Evolutionary conservation across 768 basidiomycete species (phyloP), one percentile per base, ranked within the genome.

Genomic region (Mrakia blollopis): DNA sequence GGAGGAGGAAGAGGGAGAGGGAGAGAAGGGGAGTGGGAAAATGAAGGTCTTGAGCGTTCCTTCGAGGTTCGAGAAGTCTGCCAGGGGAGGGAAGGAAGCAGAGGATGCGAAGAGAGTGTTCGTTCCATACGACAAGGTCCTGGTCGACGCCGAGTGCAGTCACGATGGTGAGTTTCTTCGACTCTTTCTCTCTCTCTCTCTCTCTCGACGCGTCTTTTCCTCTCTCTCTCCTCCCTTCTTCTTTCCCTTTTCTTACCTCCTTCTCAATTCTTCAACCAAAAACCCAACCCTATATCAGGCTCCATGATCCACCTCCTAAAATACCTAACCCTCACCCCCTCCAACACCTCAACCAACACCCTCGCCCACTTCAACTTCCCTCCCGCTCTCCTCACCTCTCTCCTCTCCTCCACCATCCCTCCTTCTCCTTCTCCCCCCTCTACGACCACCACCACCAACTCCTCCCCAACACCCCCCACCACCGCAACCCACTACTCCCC

Each of bases 121-220:
- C n/a, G n/a, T 77, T 0, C 76, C 76, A 14, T 77, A 77, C 41
- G 76, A 77, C 50, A 77, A 77, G 65, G 76, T 77, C 18, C 37
- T 77, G 61, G 76, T 77, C n/a, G 76, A 77, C 18, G 75, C 75
- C 3, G 75, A 76, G 65, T 76, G 75, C 30, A 76, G 68, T n/a
- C 75, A 76, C 60, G 75, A 76, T 23, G 75, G 75, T 76, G 11
- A 16, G 75, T 13, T 1, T 44, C 21, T 62, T 18, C 73, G 8
- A 23, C n/a, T 13, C 25, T 39, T 47, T 35, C 18, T 35, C 57
- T 5, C 44, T 39, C 50, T 23, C n/a, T 74, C 10, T 57, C 32
- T 9, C 21, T 28, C 41, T 13, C 63, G 11, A 23, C n/a, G n/a
- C n/a, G n/a, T n/a, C 18, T 25, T 65, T 52, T 13, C 41, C 7